These are phyloP conservation scores for Globisporangium parvum DNA, from an alignment of 352 stramenopile genomes.

Conservation along the genomic window DNA sequence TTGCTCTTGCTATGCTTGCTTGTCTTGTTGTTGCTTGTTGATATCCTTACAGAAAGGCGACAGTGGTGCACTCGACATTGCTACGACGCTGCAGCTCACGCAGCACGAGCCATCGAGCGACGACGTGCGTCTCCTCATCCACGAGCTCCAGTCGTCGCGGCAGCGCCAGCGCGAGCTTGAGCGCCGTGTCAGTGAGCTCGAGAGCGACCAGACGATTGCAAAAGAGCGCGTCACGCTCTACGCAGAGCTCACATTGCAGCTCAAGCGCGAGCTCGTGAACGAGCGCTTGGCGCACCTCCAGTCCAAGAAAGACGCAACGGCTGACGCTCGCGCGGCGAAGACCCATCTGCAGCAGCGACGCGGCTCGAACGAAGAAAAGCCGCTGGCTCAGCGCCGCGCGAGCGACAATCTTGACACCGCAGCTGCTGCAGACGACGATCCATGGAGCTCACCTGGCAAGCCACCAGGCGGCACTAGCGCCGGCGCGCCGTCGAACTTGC, in stretches of 20 bases:
- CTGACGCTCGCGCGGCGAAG: constrained; percentile 28
- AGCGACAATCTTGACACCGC: constrained; percentile 7
- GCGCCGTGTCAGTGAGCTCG: constrained; percentile 43
- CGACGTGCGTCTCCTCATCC: constrained; percentile 18
- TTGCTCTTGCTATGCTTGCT: background rate
- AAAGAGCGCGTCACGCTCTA: constrained; percentile 53
- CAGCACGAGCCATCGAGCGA: background rate
- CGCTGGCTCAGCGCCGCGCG: constrained; percentile 4
- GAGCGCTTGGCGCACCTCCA: constrained; percentile 71
- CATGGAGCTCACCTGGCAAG: constrained; percentile 37
- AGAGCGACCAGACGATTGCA: constrained; percentile 44
- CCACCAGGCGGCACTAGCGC: constrained; percentile 18
- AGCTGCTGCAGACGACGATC: constrained; percentile 31
- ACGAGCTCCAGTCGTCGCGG: constrained; percentile 22
- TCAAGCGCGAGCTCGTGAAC: constrained; percentile 72
- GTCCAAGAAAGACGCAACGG: constrained; percentile 54
- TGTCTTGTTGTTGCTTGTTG: constrained; percentile 1
- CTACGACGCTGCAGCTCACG: background rate
- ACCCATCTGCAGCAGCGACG: background rate
- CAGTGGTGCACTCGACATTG: background rate
- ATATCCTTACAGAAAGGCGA: constrained; percentile 9
- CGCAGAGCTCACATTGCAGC: constrained; percentile 43
- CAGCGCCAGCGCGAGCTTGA: constrained; percentile 22
- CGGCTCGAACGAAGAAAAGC: constrained; percentile 23
- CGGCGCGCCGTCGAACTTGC: constrained; percentile 17